These are phyloP conservation scores for Pinus albicaulis DNA, from an alignment of 75 land plant genomes.

Conservation along the genomic window DNA sequence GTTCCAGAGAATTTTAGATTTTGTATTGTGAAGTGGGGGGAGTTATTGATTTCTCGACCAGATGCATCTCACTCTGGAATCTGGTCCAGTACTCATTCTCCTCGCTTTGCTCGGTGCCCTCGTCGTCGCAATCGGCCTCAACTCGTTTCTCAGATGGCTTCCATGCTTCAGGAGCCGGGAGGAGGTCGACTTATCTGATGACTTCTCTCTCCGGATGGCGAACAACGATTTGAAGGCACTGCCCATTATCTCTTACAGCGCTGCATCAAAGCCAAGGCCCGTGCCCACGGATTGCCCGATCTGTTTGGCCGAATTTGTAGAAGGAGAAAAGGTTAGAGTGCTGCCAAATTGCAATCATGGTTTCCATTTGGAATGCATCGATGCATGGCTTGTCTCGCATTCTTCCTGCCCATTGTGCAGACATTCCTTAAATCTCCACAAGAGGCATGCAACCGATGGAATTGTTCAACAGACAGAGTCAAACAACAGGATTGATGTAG, in stretches of 20 bases:
- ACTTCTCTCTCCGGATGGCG: conserved; percentile 18
- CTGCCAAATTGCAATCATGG: conserved; percentile 36
- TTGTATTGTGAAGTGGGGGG: too few relatives aligned
- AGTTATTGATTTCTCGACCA: too few relatives aligned
- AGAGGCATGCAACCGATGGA: too few relatives aligned
- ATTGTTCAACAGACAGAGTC: too few relatives aligned
- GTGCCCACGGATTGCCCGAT: conserved; percentile 23
- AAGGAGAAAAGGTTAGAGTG: conserved; percentile 27
- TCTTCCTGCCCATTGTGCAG: conserved; percentile 52
- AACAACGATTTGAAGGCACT: conserved; percentile 6
- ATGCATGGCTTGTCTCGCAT: conserved; percentile 38
- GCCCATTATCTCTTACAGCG: conserved; percentile 21
- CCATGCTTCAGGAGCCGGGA: conserved; percentile 32
- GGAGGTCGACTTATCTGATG: conserved; percentile 10
- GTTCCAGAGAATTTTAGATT: too few relatives aligned
- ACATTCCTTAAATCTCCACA: too few relatives aligned
- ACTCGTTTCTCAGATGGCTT: conserved; percentile 42
- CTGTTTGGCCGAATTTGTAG: conserved; percentile 32
- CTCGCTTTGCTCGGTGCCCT: conserved; percentile 63
- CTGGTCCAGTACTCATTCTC: conserved; percentile 64
- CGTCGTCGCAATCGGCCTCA: conserved; percentile 46
- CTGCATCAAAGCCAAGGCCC: background rate
- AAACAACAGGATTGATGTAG: too few relatives aligned
- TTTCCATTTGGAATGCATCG: conserved; percentile 44
- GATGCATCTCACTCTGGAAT: conserved; percentile 39